Evolutionary conservation across 2,329 filamentous ascomycete genomes (phyloP).

Genomic region (Byssothecium circinans): DNA sequence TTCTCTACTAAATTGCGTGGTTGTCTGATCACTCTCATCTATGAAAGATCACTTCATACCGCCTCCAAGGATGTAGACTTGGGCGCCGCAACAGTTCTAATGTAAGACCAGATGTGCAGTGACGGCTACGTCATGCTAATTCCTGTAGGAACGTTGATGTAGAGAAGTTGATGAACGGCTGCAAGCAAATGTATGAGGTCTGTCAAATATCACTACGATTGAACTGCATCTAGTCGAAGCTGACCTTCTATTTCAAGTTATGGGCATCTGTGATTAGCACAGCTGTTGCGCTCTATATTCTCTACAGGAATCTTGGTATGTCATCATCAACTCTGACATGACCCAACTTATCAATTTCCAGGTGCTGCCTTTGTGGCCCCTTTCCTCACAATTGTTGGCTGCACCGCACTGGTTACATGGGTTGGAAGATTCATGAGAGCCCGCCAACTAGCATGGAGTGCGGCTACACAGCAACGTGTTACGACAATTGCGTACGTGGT

Average conservation of each 20-base stretch:
- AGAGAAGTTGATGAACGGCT: constrained; percentile 29
- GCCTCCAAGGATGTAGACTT: constrained; percentile 17
- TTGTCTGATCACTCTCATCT: constrained; percentile 27
- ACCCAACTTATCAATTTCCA: neutral
- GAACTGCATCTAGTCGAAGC: no score
- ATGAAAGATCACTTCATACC: constrained; percentile 24
- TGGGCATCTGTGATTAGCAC: constrained; percentile 23
- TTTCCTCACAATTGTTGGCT: no score
- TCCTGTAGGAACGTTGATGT: constrained; percentile 26
- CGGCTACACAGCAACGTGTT: no score
- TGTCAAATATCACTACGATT: no score
- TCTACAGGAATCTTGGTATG: constrained; percentile 26
- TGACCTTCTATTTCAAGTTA: no score
- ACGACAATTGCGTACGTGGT: no score
- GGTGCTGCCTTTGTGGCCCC: constrained; percentile 27
- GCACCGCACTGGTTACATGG: no score
- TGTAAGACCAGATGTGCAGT: constrained; percentile 9
- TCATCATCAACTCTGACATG: no score
- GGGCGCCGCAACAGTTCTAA: constrained; percentile 26
- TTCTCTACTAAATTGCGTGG: constrained; percentile 26
- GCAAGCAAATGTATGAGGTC: constrained; percentile 19
- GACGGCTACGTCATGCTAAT: neutral
- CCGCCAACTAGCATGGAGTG: no score
- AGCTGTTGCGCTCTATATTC: constrained; percentile 30
- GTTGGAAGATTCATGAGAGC: no score